Percentiles rank a stretch among this genome's conserved stretches.
phyloP scores from a whole-genome alignment of 352 stramenopile species.

The Phytopythium cucurbitacearum region DNA sequence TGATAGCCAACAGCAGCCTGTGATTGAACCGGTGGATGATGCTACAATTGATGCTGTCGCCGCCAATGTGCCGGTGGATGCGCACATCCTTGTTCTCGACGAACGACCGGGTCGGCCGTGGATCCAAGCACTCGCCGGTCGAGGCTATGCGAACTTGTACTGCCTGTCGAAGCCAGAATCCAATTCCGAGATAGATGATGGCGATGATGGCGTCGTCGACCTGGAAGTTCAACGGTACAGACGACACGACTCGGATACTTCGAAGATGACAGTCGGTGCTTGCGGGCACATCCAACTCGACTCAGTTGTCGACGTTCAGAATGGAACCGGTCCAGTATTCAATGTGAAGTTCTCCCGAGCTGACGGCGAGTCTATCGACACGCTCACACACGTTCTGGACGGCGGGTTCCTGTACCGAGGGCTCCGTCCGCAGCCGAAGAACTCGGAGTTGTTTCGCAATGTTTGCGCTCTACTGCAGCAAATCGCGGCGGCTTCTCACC shows the following conservation, averaged over 20 bases:
- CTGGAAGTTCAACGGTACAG: not conserved
- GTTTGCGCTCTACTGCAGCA: slow-evolving; percentile 29
- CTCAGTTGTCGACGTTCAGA: too few species aligned
- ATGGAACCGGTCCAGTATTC: not conserved
- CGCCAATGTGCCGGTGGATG: slow-evolving; percentile 13
- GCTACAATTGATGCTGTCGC: slow-evolving; percentile 5
- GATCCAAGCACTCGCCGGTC: slow-evolving; percentile 15
- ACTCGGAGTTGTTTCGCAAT: slow-evolving; percentile 33
- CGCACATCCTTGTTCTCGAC: slow-evolving; percentile 23
- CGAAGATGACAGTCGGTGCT: too few species aligned
- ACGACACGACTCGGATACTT: too few species aligned
- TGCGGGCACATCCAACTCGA: too few species aligned
- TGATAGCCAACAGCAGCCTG: not conserved
- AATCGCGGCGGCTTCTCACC: slow-evolving; percentile 15
- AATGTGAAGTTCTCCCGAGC: not conserved
- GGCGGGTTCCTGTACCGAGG: slow-evolving; percentile 37
- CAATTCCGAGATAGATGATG: not conserved
- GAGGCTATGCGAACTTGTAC: slow-evolving; percentile 28
- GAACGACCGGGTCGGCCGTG: slow-evolving; percentile 10
- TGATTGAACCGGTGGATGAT: not conserved
- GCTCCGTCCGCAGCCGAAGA: slow-evolving; percentile 45
- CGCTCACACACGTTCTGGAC: slow-evolving; percentile 27
- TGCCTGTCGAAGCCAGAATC: slow-evolving; percentile 9
- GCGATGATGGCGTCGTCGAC: not conserved
- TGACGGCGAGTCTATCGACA: not conserved